Percentiles rank a stretch among this genome's conserved stretches.
Evolutionary conservation across 164 flowering plant species (phyloP).

Genomic region (Umbilicus rupestris): DNA sequence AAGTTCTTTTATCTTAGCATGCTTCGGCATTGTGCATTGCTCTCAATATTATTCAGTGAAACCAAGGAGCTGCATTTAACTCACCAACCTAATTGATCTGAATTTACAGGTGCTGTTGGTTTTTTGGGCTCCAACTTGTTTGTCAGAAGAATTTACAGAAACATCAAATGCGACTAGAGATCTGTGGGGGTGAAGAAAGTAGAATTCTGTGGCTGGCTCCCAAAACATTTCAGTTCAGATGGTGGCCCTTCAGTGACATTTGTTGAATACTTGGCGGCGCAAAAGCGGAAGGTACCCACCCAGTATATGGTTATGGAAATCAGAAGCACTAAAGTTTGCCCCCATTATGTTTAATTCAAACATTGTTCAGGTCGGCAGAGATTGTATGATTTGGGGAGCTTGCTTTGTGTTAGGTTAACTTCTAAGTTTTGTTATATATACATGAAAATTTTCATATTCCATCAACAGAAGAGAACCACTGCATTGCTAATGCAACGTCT

Average conservation of each 20-base stretch:
- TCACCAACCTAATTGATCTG: neutral
- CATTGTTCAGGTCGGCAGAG: neutral
- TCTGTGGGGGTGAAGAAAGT: neutral
- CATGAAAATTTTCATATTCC: neutral
- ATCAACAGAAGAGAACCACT: too few relatives aligned
- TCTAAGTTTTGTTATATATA: neutral
- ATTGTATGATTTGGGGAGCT: neutral
- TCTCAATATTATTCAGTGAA: neutral
- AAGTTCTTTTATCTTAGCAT: conserved; percentile 20
- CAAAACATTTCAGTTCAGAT: neutral
- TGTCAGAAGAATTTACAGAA: conserved; percentile 10
- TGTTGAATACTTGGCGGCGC: neutral
- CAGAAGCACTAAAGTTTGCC: neutral
- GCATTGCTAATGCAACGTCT: too few relatives aligned
- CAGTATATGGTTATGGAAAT: neutral
- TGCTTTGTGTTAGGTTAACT: neutral
- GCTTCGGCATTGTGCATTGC: neutral
- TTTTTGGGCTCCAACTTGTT: conserved; percentile 12
- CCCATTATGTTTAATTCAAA: neutral
- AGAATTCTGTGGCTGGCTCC: neutral
- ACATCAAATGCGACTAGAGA: conserved; percentile 11
- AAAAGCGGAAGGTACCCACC: neutral
- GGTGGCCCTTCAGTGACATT: neutral
- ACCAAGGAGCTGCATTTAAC: too few relatives aligned
- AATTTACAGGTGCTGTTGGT: conserved; percentile 8